These are phyloP conservation scores for Pseudopithomyces maydicus DNA, from an alignment of 2,329 filamentous ascomycete species.

Conservation along the genomic window DNA sequence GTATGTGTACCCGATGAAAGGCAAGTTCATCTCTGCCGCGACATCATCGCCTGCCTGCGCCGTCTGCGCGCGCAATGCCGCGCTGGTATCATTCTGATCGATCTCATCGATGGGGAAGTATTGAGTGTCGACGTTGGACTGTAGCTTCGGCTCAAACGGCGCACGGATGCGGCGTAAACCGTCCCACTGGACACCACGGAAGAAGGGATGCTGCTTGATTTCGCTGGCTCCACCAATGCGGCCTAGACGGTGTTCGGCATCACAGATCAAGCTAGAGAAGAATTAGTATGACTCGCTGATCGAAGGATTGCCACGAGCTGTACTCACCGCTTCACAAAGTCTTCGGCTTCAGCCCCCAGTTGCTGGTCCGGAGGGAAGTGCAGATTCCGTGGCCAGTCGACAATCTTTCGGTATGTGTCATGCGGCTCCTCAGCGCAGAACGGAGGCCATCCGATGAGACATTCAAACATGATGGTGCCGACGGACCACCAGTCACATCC, in stretches of 20 bases:
- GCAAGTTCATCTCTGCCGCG: slow-evolving; percentile 91
- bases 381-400: slow-evolving; percentile 94
- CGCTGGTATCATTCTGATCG: slow-evolving; percentile 92
- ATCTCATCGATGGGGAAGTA: slow-evolving; percentile 99
- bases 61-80: slow-evolving; percentile 82
- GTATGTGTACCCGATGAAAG: slow-evolving; percentile 96
- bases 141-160: slow-evolving; percentile 92
- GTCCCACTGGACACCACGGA: slow-evolving; percentile 95
- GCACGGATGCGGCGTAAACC: slow-evolving; percentile 89
- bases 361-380: slow-evolving; percentile 97
- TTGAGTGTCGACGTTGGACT: slow-evolving; percentile 92
- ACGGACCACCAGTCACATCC: slow-evolving; percentile 99
- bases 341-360: slow-evolving; percentile 85
- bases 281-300: slow-evolving; percentile 24
- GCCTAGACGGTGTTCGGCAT: slow-evolving; percentile 89
- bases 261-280: slow-evolving; percentile 78
- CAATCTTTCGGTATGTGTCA: slow-evolving; percentile 98
- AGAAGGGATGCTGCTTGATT: slow-evolving; percentile 94
- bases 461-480: slow-evolving; percentile 99
- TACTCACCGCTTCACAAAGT: slow-evolving; percentile 84
- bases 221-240: slow-evolving; percentile 81
- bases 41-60: slow-evolving; percentile 73
- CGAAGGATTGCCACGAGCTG: slow-evolving; percentile 6
- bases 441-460: slow-evolving; percentile 95
- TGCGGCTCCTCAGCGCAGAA: slow-evolving; percentile 98